Conservation (phyloP, 768 basidiomycete species). For the Phlegmacium glaucopus region DNA sequence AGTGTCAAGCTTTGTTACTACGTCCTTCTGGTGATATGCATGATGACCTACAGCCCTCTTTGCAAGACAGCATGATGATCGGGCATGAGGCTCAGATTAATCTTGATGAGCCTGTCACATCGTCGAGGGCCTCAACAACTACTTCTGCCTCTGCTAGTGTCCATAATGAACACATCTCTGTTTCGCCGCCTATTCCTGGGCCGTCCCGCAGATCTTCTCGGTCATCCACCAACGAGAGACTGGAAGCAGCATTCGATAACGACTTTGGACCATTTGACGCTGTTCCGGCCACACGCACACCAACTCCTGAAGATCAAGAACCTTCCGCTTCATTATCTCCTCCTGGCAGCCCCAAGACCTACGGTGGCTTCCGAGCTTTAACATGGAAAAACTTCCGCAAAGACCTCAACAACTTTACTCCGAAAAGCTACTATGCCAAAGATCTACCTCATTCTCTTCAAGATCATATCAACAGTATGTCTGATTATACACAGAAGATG, state of each 20-base stretch:
- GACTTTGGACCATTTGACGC: slow-evolving; percentile 1
- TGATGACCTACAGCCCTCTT: too few species aligned
- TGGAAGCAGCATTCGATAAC: neutral
- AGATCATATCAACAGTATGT: slow-evolving; percentile 60
- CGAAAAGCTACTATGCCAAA: slow-evolving; percentile 33
- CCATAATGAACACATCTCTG: neutral
- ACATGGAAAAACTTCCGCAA: slow-evolving; percentile 36
- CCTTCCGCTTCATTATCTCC: slow-evolving; percentile 2
- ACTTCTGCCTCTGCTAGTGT: neutral
- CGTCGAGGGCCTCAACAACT: neutral
- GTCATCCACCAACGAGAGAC: slow-evolving; percentile 6
- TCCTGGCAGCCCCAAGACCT: slow-evolving; percentile 11
- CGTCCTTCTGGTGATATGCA: too few species aligned
- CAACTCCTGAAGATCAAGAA: slow-evolving; percentile 15
- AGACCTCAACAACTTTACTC: slow-evolving; percentile 29
- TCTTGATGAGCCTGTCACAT: neutral
- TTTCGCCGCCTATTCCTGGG: neutral
- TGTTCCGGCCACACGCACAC: slow-evolving; percentile 11
- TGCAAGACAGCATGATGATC: too few species aligned
- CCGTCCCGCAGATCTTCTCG: slow-evolving; percentile 8
- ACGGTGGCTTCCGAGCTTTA: slow-evolving; percentile 33
- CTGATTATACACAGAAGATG: slow-evolving; percentile 34
- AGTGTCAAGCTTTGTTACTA: too few species aligned
- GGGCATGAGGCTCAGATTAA: too few species aligned
- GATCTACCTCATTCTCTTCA: slow-evolving; percentile 64